Evolutionary conservation across 352 stramenopile genomes (phyloP).

Genomic region (Phytopythium litorale): DNA sequence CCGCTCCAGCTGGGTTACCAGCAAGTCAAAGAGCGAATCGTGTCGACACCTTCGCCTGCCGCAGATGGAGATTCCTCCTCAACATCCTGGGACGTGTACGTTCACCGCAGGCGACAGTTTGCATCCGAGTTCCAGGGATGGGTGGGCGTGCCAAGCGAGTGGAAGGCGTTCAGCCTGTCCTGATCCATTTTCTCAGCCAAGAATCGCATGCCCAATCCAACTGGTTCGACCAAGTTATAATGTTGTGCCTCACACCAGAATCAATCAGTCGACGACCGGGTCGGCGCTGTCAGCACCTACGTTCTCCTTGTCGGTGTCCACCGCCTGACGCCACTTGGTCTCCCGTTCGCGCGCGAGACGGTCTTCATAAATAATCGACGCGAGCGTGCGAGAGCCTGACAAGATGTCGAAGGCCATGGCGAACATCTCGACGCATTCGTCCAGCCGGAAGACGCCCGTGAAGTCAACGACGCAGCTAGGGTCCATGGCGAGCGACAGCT

Average conservation of each 20-base stretch:
- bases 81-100: background rate
- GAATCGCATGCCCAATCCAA: background rate
- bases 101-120: slow-evolving; percentile 6
- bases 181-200: background rate
- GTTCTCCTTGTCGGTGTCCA: slow-evolving; percentile 2
- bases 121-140: slow-evolving; percentile 16
- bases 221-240: background rate
- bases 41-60: background rate
- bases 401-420: slow-evolving; percentile 64
- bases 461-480: slow-evolving; percentile 48
- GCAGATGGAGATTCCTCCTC: background rate
- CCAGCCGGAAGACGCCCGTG: slow-evolving; percentile 53
- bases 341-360: slow-evolving; percentile 35
- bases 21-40: slow-evolving; percentile 30
- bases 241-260: background rate
- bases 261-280: background rate
- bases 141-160: slow-evolving; percentile 25
- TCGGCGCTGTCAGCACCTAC: background rate
- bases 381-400: slow-evolving; percentile 36
- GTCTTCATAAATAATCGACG: slow-evolving; percentile 64
- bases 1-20: slow-evolving; percentile 23
- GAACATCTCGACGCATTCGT: slow-evolving; percentile 67
- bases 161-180: slow-evolving; percentile 34
- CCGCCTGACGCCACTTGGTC: slow-evolving; percentile 18
- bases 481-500: slow-evolving; percentile 37